Evolutionary conservation across 73 alveolate species (phyloP), one percentile per base, ranked within the genome.

Genomic region (Urostyla sp.): DNA sequence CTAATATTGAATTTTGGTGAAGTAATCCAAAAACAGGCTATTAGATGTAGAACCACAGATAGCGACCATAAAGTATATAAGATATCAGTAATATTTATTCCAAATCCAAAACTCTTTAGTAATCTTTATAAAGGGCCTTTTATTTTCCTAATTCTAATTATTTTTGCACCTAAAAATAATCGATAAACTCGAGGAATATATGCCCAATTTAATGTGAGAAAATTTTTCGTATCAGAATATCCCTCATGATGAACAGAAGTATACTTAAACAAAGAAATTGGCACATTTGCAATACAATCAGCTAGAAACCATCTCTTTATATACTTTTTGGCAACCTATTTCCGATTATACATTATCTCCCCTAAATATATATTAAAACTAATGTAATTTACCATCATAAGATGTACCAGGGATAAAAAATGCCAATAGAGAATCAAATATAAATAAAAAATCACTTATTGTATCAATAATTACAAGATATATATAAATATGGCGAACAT

Each of bases 1-100:
- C 61, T 52, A 0, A 26, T 1, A 30, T 76, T 67, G 40, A 85
- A 66, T 0, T 20, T 24, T 35, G 89, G 89, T 11, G 51, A 40
- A 16, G 87, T 80, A 0, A 81, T 85, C 93, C 93, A 85, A 16
- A 55, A 52, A 63, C 89, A 75, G n/a, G 81, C 93, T 0, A 76
- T 72, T 13, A 85, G 28, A 48, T 85, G 93, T 16, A 85, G 40
- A 5, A 85, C 16, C 27, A 76, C 20, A 2, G 76, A 23, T 10
- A 85, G 45, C 34, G 46, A 13, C 52, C 57, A 27, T 15, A 63
- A 48, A 3, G 80, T 61, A 18, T 18, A 38, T 11, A 76, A 38
- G 20, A 85, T 23, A 23, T 52, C 61, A n/a, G 72, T 55, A 6
- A 36, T 57, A 27, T 26, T 66, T 10, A 85, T 55, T 1, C 83